These are phyloP conservation scores for Davidsoniella eucalypti DNA, from an alignment of 2,329 filamentous ascomycete species.

Conservation along the genomic window DNA sequence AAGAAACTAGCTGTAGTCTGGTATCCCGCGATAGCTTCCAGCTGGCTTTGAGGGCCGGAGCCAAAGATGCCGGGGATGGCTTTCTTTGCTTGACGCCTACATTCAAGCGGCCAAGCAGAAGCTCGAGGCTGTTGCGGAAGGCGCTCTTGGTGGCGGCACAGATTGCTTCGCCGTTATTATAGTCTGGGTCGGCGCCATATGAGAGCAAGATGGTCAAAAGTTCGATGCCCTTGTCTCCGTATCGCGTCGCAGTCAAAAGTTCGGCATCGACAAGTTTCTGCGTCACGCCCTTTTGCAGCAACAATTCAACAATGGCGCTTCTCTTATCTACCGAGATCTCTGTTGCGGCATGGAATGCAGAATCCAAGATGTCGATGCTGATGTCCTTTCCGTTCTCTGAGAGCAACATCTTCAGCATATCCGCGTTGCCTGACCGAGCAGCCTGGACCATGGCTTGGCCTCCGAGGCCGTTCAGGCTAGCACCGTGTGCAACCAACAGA, in stretches of 20 bases:
- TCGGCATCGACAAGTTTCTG: constrained; percentile 34
- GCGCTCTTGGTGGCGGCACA: constrained; percentile 37
- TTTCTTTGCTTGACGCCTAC: constrained; percentile 27
- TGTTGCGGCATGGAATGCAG: constrained; percentile 38
- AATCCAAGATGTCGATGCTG: constrained; percentile 26
- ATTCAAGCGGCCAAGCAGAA: constrained; percentile 32
- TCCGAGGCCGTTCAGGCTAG: constrained; percentile 31
- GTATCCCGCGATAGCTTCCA: constrained; percentile 33
- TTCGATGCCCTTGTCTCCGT: constrained; percentile 30
- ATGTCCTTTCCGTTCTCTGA: constrained; percentile 24
- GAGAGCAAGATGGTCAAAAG: constrained; percentile 34
- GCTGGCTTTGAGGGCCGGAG: constrained; percentile 34
- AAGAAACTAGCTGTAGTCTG: constrained; percentile 30
- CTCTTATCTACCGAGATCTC: constrained; percentile 32
- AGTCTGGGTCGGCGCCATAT: constrained; percentile 38
- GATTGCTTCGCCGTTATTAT: constrained; percentile 37
- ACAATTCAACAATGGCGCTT: constrained; percentile 31
- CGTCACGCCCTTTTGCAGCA: constrained; percentile 31
- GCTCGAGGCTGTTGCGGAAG: constrained; percentile 31
- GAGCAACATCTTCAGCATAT: constrained; percentile 34
- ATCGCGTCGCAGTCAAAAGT: constrained; percentile 35
- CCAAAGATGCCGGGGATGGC: constrained; percentile 30
- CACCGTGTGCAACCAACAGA: constrained; percentile 34
- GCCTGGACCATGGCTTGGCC: constrained; percentile 39
- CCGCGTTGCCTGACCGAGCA: constrained; percentile 31